Percentiles rank a stretch among this genome's conserved stretches.
Evolutionary conservation across 2,329 filamentous ascomycete species (phyloP).

Genomic region (Aspergillus unguis): DNA sequence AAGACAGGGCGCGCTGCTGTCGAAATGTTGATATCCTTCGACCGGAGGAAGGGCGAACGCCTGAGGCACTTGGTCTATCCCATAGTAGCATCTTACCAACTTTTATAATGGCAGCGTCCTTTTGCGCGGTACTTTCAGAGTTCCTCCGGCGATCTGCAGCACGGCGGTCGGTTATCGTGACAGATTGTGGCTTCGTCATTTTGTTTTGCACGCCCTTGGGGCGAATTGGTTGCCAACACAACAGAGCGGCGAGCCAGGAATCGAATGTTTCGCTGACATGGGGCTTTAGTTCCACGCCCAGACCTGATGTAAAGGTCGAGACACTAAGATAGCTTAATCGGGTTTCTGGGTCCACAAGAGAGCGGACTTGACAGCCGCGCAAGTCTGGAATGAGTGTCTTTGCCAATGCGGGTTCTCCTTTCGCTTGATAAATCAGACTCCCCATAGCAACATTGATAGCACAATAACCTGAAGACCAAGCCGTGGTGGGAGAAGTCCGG

Average conservation of each 20-base stretch:
- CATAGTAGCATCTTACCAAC: slow-evolving; percentile 87
- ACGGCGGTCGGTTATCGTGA: slow-evolving; percentile 43
- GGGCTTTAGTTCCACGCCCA: slow-evolving; percentile 47
- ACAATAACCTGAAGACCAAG: slow-evolving; percentile 51
- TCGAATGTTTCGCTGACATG: slow-evolving; percentile 52
- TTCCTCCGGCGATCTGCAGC: slow-evolving; percentile 43
- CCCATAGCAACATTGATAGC: slow-evolving; percentile 51
- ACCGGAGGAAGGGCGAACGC: slow-evolving; percentile 32
- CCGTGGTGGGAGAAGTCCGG: slow-evolving; percentile 39
- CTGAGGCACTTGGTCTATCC: slow-evolving; percentile 67
- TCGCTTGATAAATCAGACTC: slow-evolving; percentile 50
- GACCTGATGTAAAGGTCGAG: slow-evolving; percentile 46
- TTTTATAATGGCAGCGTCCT: slow-evolving; percentile 84
- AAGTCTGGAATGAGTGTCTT: slow-evolving; percentile 50
- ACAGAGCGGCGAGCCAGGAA: slow-evolving; percentile 50
- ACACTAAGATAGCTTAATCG: slow-evolving; percentile 49
- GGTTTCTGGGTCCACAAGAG: slow-evolving; percentile 46
- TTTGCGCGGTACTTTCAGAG: slow-evolving; percentile 53
- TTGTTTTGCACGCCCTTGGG: slow-evolving; percentile 51
- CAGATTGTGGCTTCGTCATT: slow-evolving; percentile 48
- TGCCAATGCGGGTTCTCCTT: slow-evolving; percentile 47
- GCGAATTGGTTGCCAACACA: slow-evolving; percentile 52
- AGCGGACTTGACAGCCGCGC: slow-evolving; percentile 49
- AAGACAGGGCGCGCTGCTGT: slow-evolving; percentile 55
- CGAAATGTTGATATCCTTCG: slow-evolving; percentile 52